Conservation (phyloP, 2,329 filamentous ascomycete species). For the Fusarium praegraminearum region DNA sequence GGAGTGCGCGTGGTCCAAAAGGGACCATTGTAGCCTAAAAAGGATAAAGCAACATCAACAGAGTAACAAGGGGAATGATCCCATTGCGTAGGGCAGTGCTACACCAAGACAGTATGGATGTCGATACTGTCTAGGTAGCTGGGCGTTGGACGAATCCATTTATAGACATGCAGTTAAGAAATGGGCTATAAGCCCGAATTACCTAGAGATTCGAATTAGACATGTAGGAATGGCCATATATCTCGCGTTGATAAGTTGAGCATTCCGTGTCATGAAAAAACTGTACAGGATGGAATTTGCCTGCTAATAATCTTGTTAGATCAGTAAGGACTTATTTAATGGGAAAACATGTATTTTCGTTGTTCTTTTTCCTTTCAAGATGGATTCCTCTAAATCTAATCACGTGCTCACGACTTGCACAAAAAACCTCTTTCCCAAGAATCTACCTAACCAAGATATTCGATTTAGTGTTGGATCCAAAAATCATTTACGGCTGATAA, state of each 20-base stretch:
- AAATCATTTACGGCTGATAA: not conserved
- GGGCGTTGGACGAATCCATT: not conserved
- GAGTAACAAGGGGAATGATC: not conserved
- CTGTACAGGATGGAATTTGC: not conserved
- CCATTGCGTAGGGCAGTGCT: not conserved
- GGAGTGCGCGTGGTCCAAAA: slow-evolving; percentile 22
- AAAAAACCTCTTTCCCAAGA: slow-evolving; percentile 38
- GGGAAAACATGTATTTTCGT: not conserved
- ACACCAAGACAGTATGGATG: not conserved
- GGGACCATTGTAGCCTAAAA: slow-evolving; percentile 15
- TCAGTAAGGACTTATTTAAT: not conserved
- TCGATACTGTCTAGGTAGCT: not conserved
- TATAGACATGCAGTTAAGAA: not conserved
- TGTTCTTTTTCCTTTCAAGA: not conserved
- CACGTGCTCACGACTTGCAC: slow-evolving; percentile 34
- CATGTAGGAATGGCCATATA: not conserved
- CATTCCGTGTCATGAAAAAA: not conserved
- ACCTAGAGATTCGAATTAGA: not conserved
- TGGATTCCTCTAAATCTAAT: slow-evolving; percentile 1
- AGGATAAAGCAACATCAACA: not conserved
- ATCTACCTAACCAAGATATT: not conserved
- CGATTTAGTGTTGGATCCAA: not conserved
- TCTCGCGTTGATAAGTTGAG: not conserved
- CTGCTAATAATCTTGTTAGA: not conserved
- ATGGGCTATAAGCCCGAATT: too few species aligned